Evolutionary conservation across 805 yeast genomes (phyloP).

Genomic region (Lipomyces lipofer): DNA sequence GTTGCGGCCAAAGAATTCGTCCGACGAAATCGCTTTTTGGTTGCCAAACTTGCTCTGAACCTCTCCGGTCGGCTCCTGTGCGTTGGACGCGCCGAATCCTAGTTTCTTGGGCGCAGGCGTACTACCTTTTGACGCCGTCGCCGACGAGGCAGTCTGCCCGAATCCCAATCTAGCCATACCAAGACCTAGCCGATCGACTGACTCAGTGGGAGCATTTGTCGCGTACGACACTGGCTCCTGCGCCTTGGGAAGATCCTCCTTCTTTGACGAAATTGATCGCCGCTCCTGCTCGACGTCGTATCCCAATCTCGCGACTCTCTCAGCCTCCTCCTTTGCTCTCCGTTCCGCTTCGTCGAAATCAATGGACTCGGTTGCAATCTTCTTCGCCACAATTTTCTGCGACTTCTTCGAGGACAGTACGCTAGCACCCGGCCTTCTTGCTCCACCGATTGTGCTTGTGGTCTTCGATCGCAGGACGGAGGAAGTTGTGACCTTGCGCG

Average conservation of each 20-base stretch:
- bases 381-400: conserved; percentile 38
- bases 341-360: conserved; percentile 70
- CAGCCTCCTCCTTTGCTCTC: conserved; percentile 81
- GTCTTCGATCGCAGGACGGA: conserved; percentile 33
- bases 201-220: conserved; percentile 9
- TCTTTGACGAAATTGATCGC: conserved; percentile 1
- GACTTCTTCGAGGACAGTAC: conserved; percentile 41
- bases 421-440: conserved; percentile 29
- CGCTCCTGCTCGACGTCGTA: conserved; percentile 42
- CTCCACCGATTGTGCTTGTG: conserved; percentile 18
- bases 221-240: conserved; percentile 15
- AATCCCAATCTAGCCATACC: conserved; percentile 76
- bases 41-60: conserved; percentile 65
- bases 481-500: conserved; percentile 51
- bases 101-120: conserved; percentile 35
- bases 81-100: conserved; percentile 49
- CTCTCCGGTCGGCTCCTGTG: conserved; percentile 32
- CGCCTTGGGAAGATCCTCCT: neutral
- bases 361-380: conserved; percentile 47
- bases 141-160: conserved; percentile 76
- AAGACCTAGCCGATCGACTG: conserved; percentile 17
- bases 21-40: conserved; percentile 95
- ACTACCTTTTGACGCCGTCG: conserved; percentile 45
- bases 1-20: conserved; percentile 89
- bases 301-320: conserved; percentile 53